Percentiles rank a stretch among this genome's conserved stretches.
Evolutionary conservation across 108 stramenopile species (phyloP).

Genomic region (Cyclotella choctawhatcheeana): DNA sequence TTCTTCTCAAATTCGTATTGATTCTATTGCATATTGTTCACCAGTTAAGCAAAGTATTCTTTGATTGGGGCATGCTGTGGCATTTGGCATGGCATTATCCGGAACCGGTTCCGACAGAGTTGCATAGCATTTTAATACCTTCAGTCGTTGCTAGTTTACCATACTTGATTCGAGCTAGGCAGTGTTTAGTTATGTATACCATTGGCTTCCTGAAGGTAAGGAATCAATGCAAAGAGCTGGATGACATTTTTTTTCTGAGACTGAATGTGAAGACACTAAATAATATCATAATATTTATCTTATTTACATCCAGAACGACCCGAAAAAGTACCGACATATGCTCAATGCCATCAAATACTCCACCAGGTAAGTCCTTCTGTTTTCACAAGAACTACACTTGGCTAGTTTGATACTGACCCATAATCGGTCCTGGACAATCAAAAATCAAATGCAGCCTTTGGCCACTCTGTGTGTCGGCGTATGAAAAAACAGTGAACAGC

Average conservation of each 20-base stretch:
- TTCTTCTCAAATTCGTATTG: too few species aligned
- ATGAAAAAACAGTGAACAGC: constrained; percentile 67
- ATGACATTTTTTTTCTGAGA: neutral
- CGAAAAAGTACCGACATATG: constrained; percentile 74
- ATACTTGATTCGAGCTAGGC: constrained; percentile 83
- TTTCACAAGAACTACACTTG: too few species aligned
- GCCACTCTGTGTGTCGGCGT: constrained; percentile 78
- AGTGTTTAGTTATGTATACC: constrained; percentile 82
- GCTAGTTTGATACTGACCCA: too few species aligned
- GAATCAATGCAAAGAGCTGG: neutral
- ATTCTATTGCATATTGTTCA: neutral
- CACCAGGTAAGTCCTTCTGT: too few species aligned
- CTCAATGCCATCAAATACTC: constrained; percentile 87
- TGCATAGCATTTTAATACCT: constrained; percentile 79
- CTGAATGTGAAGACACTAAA: too few species aligned
- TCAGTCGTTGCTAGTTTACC: constrained; percentile 73
- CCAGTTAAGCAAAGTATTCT: constrained; percentile 80
- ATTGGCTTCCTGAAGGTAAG: constrained; percentile 63
- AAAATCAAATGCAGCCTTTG: too few species aligned
- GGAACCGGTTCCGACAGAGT: constrained; percentile 63
- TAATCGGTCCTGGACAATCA: too few species aligned
- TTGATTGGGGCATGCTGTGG: constrained; percentile 89
- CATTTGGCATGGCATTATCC: constrained; percentile 86
- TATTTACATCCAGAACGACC: constrained; percentile 49
- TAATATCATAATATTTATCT: neutral